A percentile compares a stretch with the other conserved stretches of the same genome.
Conservation (phyloP, 805 yeast species). For the Citeromyces nyonsensis region DNA sequence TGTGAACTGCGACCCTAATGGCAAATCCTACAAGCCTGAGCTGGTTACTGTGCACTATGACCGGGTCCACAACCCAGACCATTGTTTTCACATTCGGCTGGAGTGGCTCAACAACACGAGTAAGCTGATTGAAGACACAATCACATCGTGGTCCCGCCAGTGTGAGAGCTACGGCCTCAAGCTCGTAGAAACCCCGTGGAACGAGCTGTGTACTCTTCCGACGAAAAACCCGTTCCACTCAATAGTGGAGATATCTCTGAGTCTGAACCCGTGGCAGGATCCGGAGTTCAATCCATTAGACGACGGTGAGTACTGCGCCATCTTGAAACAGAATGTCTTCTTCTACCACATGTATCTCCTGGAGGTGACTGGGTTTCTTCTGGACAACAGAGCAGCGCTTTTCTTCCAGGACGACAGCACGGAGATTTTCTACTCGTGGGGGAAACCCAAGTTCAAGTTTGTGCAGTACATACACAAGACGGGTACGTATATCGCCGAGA, state of each 20-base stretch:
- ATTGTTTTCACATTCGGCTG: conserved; percentile 78
- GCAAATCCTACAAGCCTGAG: conserved; percentile 65
- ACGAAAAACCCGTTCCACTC: conserved; percentile 79
- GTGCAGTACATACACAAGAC: conserved; percentile 84
- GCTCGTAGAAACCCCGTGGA: conserved; percentile 83
- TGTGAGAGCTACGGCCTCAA: conserved; percentile 77
- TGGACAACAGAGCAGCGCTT: conserved; percentile 67
- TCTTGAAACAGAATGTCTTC: conserved; percentile 35
- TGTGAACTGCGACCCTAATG: conserved; percentile 62
- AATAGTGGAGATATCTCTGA: conserved; percentile 50
- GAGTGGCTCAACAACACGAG: conserved; percentile 93
- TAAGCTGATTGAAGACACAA: conserved; percentile 64
- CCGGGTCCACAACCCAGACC: conserved; percentile 84
- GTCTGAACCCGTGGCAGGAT: conserved; percentile 60
- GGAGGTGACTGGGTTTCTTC: conserved; percentile 53
- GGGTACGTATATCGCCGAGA: conserved; percentile 82
- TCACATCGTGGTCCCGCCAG: conserved; percentile 62
- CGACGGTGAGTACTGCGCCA: conserved; percentile 11
- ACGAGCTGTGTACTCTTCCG: conserved; percentile 68
- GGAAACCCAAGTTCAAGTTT: conserved; percentile 63
- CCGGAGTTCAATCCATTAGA: conserved; percentile 23
- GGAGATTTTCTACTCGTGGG: conserved; percentile 83
- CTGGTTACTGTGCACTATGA: conserved; percentile 77
- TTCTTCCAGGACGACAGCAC: conserved; percentile 34
- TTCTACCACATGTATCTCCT: conserved; percentile 70